Percentiles rank a stretch among this genome's conserved stretches.
These are phyloP conservation scores for Climacium dendroides DNA, from an alignment of 225 moss, liverwort and hornwort species.

Conservation along the genomic window DNA sequence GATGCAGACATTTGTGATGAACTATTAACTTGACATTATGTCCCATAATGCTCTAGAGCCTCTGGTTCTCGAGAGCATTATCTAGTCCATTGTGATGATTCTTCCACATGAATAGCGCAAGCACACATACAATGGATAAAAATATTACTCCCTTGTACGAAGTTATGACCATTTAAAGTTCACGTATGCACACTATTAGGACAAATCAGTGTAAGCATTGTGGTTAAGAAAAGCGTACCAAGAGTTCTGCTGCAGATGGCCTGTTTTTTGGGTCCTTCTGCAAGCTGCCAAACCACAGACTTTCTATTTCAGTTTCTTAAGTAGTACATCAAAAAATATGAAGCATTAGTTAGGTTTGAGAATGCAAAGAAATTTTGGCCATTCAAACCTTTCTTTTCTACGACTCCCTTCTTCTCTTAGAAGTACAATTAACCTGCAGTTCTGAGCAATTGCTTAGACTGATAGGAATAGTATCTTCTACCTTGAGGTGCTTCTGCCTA, in stretches of 20 bases:
- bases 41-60: no score
- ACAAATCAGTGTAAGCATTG: not conserved
- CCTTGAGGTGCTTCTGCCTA: not conserved
- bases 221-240: conserved; percentile 26
- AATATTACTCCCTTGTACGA: not conserved
- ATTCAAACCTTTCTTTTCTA: not conserved
- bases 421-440: no score
- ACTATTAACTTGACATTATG: no score
- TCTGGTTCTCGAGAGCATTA: no score
- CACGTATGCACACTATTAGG: not conserved
- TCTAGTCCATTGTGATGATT: no score
- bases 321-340: not conserved
- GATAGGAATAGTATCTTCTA: not conserved
- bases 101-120: not conserved
- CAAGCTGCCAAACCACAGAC: conserved; percentile 43
- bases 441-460: not conserved
- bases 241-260: conserved; percentile 70
- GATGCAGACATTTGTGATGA: no score
- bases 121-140: not conserved
- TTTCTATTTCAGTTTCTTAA: not conserved
- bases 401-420: not conserved
- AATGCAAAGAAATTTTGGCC: not conserved
- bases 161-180: not conserved
- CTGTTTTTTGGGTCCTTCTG: conserved; percentile 79
- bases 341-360: not conserved